Evolutionary conservation across 371 early-diverging fungal genomes (phyloP), one percentile per base, ranked within the genome.

Genomic region (Mortierella sp.): DNA sequence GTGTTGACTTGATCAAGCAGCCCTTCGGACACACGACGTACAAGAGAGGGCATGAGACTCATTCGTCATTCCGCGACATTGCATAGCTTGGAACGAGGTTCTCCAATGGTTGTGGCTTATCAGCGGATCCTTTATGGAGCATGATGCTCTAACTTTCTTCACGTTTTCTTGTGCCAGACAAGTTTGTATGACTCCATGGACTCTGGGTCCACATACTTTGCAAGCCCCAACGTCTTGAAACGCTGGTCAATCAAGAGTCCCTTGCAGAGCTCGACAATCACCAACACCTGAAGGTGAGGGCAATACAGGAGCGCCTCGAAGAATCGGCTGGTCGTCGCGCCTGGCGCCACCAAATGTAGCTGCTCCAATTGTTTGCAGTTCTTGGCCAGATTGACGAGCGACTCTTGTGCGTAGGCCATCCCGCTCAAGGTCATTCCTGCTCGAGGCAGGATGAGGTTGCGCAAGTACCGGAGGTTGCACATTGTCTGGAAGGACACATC

Each of bases 91-190:
- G n/a, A n/a, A n/a, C n/a, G n/a, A n/a, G n/a, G n/a, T n/a, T n/a
- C n/a, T n/a, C n/a, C n/a, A n/a, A n/a, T n/a, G n/a, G n/a, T n/a
- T n/a, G n/a, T n/a, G n/a, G n/a, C n/a, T n/a, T n/a, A n/a, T n/a
- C n/a, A n/a, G n/a, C n/a, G n/a, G n/a, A n/a, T n/a, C n/a, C n/a
- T n/a, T n/a, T n/a, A n/a, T n/a, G n/a, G n/a, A n/a, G n/a, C n/a
- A n/a, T n/a, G n/a, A n/a, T n/a, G n/a, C 34, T 34, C 34, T 34
- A 7, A 7, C 10, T 5, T 27, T 1, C 19, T 37, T 57, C 57
- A 74, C 16, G 74, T 74, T 37, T 74, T 74, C 64, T 74, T 74
- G 60, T 74, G 74, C 74, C 74, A 74, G 25, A 74, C 74, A 17
- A 74, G 57, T 46, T 74, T 74, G 63, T 67, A 74, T 27, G 64